These are phyloP conservation scores for Paracoccidioides brasiliensis DNA, from an alignment of 2,329 filamentous ascomycete genomes.

Conservation along the genomic window DNA sequence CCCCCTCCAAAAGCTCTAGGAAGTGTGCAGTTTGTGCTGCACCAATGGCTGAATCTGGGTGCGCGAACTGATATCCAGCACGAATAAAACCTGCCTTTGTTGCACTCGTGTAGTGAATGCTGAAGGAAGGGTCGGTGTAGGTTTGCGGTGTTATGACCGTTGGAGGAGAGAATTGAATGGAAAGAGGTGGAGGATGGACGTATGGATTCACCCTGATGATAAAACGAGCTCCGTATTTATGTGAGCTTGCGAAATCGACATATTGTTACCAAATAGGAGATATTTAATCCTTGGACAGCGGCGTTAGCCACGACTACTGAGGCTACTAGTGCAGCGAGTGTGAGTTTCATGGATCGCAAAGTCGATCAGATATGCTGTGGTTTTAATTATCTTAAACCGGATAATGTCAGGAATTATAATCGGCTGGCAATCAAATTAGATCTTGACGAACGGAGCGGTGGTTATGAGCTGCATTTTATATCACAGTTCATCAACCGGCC, in stretches of 20 bases:
- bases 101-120: conserved; percentile 37
- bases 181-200: not conserved
- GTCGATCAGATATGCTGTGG: not conserved
- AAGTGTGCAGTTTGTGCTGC: conserved; percentile 41
- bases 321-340: not conserved
- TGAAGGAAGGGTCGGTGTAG: conserved; percentile 36
- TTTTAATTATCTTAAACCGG: not conserved
- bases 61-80: conserved; percentile 45
- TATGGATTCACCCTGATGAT: conserved; percentile 30
- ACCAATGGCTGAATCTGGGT: conserved; percentile 33
- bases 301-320: conserved; percentile 11
- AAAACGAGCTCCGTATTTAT: conserved; percentile 30
- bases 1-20: conserved; percentile 40
- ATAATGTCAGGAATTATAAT: not conserved
- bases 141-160: too few species aligned
- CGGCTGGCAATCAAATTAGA: not conserved
- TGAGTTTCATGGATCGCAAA: not conserved
- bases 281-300: conserved; percentile 31
- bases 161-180: not conserved
- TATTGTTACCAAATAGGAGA: conserved; percentile 29
- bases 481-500: not conserved
- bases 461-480: not conserved
- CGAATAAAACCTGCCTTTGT: conserved; percentile 41
- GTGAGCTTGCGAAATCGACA: conserved; percentile 28
- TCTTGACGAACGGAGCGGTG: not conserved